Percentiles rank a stretch among this genome's conserved stretches.
phyloP scores from a whole-genome alignment of 352 stramenopile genomes.

The Lagenidium giganteum region DNA sequence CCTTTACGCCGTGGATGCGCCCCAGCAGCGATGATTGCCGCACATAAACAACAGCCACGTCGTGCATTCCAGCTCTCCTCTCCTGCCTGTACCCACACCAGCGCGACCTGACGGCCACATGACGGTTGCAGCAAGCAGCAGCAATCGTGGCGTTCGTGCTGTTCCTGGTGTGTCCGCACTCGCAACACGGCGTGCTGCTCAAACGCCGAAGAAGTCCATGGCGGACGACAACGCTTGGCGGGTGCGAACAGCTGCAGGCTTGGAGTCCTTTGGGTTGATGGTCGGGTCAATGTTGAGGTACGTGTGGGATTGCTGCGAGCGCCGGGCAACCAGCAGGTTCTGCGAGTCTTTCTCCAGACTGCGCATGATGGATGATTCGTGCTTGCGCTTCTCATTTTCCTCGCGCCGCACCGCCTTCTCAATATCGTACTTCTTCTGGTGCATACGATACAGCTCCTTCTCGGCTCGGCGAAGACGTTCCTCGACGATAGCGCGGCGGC shows the following conservation, averaged over 20 bases:
- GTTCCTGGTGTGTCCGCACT: too few relatives aligned
- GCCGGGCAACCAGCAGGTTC: slow-evolving; percentile 10
- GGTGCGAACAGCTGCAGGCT: slow-evolving; percentile 53
- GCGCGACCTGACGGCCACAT: too few relatives aligned
- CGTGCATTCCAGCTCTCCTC: too few relatives aligned
- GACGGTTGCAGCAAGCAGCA: background rate
- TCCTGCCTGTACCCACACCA: background rate
- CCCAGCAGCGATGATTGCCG: too few relatives aligned
- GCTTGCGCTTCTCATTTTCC: slow-evolving; percentile 71
- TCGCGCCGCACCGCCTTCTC: slow-evolving; percentile 62
- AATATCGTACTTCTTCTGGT: slow-evolving; percentile 82
- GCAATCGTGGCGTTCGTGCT: background rate
- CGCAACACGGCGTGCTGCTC: too few relatives aligned
- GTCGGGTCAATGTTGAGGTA: slow-evolving; percentile 48
- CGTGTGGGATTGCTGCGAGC: slow-evolving; percentile 24
- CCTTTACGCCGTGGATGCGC: too few relatives aligned
- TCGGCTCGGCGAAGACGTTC: slow-evolving; percentile 61
- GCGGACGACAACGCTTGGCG: slow-evolving; percentile 59
- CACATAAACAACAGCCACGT: too few relatives aligned
- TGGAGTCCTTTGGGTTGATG: slow-evolving; percentile 60
- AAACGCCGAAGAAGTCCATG: slow-evolving; percentile 75
- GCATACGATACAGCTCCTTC: slow-evolving; percentile 77
- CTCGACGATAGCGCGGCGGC: slow-evolving; percentile 47
- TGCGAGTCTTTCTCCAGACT: slow-evolving; percentile 61
- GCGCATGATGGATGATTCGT: slow-evolving; percentile 65